Percentiles rank a stretch among this genome's conserved stretches.
phyloP scores from a whole-genome alignment of 2,329 filamentous ascomycete genomes.

The Penicillium sp. region DNA sequence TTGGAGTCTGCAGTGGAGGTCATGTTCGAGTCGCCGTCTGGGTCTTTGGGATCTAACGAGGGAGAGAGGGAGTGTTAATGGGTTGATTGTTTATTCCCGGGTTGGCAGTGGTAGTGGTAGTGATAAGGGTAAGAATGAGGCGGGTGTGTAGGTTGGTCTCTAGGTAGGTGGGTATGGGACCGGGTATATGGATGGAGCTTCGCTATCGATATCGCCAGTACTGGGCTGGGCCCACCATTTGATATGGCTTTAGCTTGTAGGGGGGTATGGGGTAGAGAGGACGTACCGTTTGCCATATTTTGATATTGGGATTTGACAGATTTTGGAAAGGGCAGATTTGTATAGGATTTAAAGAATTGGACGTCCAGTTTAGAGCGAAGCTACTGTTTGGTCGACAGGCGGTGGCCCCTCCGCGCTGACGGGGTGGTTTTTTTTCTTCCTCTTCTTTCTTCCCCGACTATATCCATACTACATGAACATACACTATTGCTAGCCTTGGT shows the following conservation, averaged over 20 bases:
- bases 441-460: slow-evolving; percentile 12
- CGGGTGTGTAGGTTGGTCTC: neutral
- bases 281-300: slow-evolving; percentile 27
- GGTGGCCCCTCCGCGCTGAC: slow-evolving; percentile 19
- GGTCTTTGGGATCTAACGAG: slow-evolving; percentile 38
- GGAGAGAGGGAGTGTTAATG: slow-evolving; percentile 3
- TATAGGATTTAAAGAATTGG: neutral
- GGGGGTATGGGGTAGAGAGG: neutral
- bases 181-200: too few species aligned
- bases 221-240: neutral
- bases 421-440: slow-evolving; percentile 27
- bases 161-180: neutral
- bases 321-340: neutral
- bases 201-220: slow-evolving; percentile 1
- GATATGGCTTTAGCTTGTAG: neutral
- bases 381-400: slow-evolving; percentile 14
- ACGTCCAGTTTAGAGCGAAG: slow-evolving; percentile 17
- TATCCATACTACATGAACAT: slow-evolving; percentile 17
- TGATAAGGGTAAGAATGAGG: neutral
- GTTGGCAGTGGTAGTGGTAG: neutral
- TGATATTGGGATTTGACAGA: neutral
- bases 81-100: neutral
- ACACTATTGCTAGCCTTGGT: slow-evolving; percentile 8
- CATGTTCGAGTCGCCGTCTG: slow-evolving; percentile 57
- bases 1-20: slow-evolving; percentile 45